phyloP scores from a whole-genome alignment of 78 protist genomes.

The Monosiga brevicollis region DNA sequence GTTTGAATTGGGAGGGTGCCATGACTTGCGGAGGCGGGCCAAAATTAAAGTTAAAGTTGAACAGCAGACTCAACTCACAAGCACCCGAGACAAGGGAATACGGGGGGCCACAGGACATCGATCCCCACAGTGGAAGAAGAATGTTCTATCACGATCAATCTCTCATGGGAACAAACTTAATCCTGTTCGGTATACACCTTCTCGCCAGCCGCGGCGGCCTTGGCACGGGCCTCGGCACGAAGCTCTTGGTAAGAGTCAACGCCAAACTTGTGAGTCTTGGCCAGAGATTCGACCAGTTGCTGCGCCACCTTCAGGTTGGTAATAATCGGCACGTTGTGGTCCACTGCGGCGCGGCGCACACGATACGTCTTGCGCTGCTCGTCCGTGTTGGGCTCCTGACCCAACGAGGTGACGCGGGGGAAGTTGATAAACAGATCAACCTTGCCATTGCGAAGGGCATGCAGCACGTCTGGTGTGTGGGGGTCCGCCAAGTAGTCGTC shows the following conservation, averaged over 20 bases:
- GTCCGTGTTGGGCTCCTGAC: neutral
- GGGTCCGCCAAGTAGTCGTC: neutral
- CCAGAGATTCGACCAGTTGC: neutral
- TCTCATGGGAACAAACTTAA: neutral
- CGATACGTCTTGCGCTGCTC: slow-evolving; percentile 52
- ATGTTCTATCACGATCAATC: too few relatives aligned
- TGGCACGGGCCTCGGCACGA: neutral
- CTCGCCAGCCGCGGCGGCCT: neutral
- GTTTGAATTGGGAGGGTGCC: too few relatives aligned
- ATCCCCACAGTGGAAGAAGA: too few relatives aligned
- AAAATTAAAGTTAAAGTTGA: too few relatives aligned
- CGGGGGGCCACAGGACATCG: too few relatives aligned
- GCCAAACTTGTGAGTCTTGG: neutral
- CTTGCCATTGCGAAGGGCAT: neutral
- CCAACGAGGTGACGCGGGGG: slow-evolving; percentile 28
- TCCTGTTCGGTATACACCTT: neutral
- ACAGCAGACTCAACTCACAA: neutral
- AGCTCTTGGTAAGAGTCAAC: neutral
- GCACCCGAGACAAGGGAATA: too few relatives aligned
- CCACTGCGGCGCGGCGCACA: slow-evolving; percentile 74
- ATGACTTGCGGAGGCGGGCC: too few relatives aligned
- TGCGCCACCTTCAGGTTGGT: slow-evolving; percentile 63
- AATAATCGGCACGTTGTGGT: slow-evolving; percentile 58
- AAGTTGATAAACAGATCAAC: slow-evolving; percentile 65
- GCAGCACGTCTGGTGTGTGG: neutral